These are phyloP conservation scores for Porodaedalea pini DNA, from an alignment of 1,284 basidiomycete genomes.

Conservation along the genomic window DNA sequence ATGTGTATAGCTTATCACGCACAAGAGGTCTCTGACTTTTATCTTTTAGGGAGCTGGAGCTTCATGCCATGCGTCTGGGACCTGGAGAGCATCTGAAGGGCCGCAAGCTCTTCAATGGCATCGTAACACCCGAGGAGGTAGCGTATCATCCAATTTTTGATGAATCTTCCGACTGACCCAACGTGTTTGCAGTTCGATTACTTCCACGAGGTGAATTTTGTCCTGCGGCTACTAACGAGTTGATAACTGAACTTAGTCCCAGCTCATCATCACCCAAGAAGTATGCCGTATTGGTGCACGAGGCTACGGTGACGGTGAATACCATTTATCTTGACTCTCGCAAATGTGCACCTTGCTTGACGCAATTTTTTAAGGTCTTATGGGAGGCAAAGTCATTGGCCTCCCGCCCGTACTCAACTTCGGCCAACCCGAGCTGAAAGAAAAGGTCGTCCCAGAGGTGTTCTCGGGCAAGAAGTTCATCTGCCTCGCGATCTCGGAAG, in stretches of 20 bases:
- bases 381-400: constrained; percentile 75
- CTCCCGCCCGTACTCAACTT: constrained; percentile 85
- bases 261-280: constrained; percentile 88
- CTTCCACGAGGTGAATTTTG: constrained; percentile 64
- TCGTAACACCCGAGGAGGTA: constrained; percentile 84
- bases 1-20: constrained; percentile 27
- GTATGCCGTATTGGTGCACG: constrained; percentile 61
- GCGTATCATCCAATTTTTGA: constrained; percentile 27
- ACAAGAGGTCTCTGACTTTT: neutral
- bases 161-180: constrained; percentile 4
- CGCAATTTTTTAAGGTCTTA: constrained; percentile 42
- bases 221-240: neutral
- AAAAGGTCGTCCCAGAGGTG: constrained; percentile 77
- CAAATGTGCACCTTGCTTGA: neutral
- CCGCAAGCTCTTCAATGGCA: constrained; percentile 73
- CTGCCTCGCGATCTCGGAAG: constrained; percentile 84
- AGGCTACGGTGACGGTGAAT: constrained; percentile 54
- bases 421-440: constrained; percentile 72
- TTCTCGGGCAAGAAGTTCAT: constrained; percentile 78
- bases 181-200: constrained; percentile 57
- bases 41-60: constrained; percentile 51
- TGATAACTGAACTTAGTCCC: constrained; percentile 20
- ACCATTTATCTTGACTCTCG: neutral
- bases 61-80: constrained; percentile 90
- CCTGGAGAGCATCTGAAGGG: constrained; percentile 84